A percentile compares a stretch with the other conserved stretches of the same genome.
phyloP scores from a whole-genome alignment of 768 basidiomycete genomes.

The Coprinellus micaceus region DNA sequence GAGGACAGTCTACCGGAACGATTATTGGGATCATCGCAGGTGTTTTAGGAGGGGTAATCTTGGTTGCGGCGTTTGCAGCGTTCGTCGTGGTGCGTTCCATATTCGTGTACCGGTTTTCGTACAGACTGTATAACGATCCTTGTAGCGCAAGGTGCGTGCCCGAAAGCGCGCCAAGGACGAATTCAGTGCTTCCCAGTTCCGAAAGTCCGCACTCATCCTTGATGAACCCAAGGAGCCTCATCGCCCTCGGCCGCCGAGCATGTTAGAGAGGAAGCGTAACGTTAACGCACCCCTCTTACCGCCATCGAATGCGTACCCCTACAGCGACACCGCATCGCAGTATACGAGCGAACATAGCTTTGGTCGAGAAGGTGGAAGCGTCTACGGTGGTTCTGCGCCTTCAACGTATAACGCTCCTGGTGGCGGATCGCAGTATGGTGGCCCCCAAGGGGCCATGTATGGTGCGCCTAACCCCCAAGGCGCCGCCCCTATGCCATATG shows the following conservation, averaged over 20 bases:
- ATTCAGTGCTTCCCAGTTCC: slow-evolving; percentile 13
- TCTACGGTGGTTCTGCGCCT: background rate
- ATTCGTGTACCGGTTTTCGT: background rate
- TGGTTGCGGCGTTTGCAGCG: background rate
- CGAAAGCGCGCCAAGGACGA: background rate
- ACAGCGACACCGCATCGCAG: slow-evolving; percentile 4
- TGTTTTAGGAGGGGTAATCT: background rate
- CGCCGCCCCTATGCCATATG: slow-evolving; percentile 14
- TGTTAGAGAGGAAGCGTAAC: slow-evolving; percentile 9
- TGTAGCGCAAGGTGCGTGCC: background rate
- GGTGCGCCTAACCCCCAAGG: slow-evolving; percentile 5
- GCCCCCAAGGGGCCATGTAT: background rate
- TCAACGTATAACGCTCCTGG: background rate
- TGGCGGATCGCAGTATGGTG: too few relatives aligned
- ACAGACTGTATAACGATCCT: background rate
- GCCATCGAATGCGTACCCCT: slow-evolving; percentile 4
- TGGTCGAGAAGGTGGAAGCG: too few relatives aligned
- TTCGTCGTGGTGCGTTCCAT: slow-evolving; percentile 8
- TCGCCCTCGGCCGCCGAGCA: slow-evolving; percentile 11
- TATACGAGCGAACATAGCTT: too few relatives aligned
- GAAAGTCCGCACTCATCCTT: slow-evolving; percentile 13
- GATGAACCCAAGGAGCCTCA: slow-evolving; percentile 9
- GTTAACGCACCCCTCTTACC: background rate
- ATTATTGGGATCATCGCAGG: slow-evolving; percentile 8
- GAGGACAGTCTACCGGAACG: background rate